These are phyloP conservation scores for Papiliotrema flavescens DNA, from an alignment of 1,284 basidiomycete genomes.

Conservation along the genomic window DNA sequence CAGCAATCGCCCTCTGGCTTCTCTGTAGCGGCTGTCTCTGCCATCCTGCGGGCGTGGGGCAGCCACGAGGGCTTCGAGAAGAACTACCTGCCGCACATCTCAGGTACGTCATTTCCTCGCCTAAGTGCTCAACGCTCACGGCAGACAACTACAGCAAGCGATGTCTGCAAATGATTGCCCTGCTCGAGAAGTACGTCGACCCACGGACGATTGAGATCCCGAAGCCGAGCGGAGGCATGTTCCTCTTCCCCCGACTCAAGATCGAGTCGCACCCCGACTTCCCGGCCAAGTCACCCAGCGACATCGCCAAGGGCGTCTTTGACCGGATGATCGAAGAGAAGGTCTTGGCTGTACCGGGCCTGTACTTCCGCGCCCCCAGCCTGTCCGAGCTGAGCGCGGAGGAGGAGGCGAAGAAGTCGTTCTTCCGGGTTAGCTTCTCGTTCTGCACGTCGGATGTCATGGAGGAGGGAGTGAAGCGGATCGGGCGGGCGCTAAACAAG, in stretches of 20 bases:
- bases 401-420: slow-evolving; percentile 30
- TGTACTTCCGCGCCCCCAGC: slow-evolving; percentile 34
- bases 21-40: slow-evolving; percentile 33
- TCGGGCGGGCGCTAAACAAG: slow-evolving; percentile 25
- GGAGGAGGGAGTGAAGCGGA: slow-evolving; percentile 35
- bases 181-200: slow-evolving; percentile 31
- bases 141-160: slow-evolving; percentile 31
- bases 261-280: slow-evolving; percentile 34
- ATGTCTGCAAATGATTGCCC: slow-evolving; percentile 23
- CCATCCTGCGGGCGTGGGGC: slow-evolving; percentile 37
- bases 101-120: slow-evolving; percentile 5
- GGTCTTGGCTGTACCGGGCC: slow-evolving; percentile 27
- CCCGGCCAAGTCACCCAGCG: slow-evolving; percentile 18
- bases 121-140: background rate
- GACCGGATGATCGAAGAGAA: slow-evolving; percentile 22
- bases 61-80: slow-evolving; percentile 40
- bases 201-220: slow-evolving; percentile 21
- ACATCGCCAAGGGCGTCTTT: slow-evolving; percentile 30
- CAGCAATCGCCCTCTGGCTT: slow-evolving; percentile 40
- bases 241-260: slow-evolving; percentile 37
- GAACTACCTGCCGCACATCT: slow-evolving; percentile 37
- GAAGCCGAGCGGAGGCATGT: slow-evolving; percentile 35
- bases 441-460: slow-evolving; percentile 28
- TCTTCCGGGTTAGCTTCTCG: slow-evolving; percentile 32
- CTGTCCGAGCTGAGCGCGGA: slow-evolving; percentile 18